Evolutionary conservation across 345 rosid genomes (phyloP), one percentile per base, ranked within the genome.

Genomic region (Gossypium ekmanianum): DNA sequence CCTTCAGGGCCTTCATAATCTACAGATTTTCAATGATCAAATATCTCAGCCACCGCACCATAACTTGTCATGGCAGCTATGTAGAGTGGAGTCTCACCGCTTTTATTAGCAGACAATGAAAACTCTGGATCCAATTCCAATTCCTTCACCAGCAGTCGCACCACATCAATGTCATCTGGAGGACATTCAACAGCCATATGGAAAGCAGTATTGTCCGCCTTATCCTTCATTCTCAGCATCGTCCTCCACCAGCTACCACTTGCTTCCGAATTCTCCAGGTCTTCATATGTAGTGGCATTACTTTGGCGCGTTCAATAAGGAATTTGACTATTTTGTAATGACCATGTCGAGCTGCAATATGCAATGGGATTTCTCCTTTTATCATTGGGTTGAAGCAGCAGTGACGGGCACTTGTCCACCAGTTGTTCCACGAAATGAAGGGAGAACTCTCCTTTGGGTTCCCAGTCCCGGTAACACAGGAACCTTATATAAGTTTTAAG

Each of bases 81-180:
- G 54, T 61, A 74, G 59, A 79, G 78, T 11, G 81, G 75, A 43
- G 81, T 63, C 43, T 75, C 73, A 2, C 73, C 17, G 8, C 6
- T 44, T 44, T 34, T 11, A 27, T 79, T 79, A 1, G 54, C 45
- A 2, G 39, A 8, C 14, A 62, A 51, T 22, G 24, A 4, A 10
- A 74, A 58, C 41, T 34, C 0, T 5, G 34, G 54, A 44, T 66
- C 71, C 7, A 63, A 16, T 63, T 66, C 71, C 29, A 63, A 16
- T 39, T 66, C 71, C 29, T 66, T 44, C 17, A 44, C 10, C 34
- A 44, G 16, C 11, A 44, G 27, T 20, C 10, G 9, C 54, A 20
- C 27, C n/a, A 39, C 7, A 9, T 26, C n/a, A 63, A 11, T 3
- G 4, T 20, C 1, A 18, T 16, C 71, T 1, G 7, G 41, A 34